Conservation (phyloP, 768 basidiomycete species). For the Mycena belliarum region DNA sequence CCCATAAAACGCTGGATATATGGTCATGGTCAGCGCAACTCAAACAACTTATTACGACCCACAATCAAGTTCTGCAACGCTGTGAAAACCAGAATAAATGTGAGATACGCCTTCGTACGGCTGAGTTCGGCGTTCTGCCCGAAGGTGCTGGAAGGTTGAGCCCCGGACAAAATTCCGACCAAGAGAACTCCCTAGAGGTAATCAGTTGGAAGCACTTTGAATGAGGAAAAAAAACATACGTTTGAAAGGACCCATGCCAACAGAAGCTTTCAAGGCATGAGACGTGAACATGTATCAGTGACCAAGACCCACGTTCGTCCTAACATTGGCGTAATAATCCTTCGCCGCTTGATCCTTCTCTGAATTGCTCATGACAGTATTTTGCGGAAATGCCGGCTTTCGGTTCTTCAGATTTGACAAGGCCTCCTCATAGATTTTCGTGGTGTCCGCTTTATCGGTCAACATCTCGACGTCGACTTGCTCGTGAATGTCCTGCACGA, state of each 20-base stretch:
- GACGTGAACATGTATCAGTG: neutral
- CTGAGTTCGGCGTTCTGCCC: slow-evolving; percentile 44
- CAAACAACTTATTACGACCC: slow-evolving; percentile 22
- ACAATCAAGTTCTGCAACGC: slow-evolving; percentile 73
- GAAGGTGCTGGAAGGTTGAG: slow-evolving; percentile 62
- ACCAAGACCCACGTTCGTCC: slow-evolving; percentile 65
- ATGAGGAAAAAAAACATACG: too few species aligned
- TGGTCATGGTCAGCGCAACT: neutral
- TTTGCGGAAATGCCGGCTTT: slow-evolving; percentile 40
- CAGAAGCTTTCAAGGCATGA: slow-evolving; percentile 47
- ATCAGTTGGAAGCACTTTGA: neutral
- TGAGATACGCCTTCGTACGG: slow-evolving; percentile 72
- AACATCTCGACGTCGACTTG: slow-evolving; percentile 89
- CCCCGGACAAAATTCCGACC: slow-evolving; percentile 64
- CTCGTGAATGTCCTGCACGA: slow-evolving; percentile 76
- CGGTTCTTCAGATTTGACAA: slow-evolving; percentile 67
- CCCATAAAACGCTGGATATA: slow-evolving; percentile 19
- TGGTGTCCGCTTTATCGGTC: slow-evolving; percentile 78
- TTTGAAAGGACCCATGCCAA: slow-evolving; percentile 85
- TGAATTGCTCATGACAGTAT: slow-evolving; percentile 38
- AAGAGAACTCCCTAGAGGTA: slow-evolving; percentile 21
- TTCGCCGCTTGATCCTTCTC: slow-evolving; percentile 76
- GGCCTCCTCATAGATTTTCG: slow-evolving; percentile 83
- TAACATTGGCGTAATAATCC: slow-evolving; percentile 86
- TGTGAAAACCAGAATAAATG: slow-evolving; percentile 80